These are phyloP conservation scores for Tardiomyces digboiensis DNA, from an alignment of 1,139 yeast genomes.

Conservation along the genomic window DNA sequence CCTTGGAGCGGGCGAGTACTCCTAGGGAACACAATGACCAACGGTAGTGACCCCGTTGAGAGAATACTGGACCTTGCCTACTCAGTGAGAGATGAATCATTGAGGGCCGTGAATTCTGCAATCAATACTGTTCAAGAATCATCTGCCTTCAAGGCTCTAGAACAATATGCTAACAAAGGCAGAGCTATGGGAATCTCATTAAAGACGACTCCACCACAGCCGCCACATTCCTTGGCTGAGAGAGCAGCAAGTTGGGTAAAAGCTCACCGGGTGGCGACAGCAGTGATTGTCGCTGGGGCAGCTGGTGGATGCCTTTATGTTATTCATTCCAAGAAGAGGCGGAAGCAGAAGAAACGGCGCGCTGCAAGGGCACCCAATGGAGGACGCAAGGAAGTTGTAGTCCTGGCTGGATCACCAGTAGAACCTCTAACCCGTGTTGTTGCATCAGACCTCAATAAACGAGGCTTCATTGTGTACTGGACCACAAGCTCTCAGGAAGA, in stretches of 20 bases:
- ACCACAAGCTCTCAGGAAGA: constrained; percentile 62
- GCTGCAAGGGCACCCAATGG: constrained; percentile 61
- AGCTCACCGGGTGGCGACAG: constrained; percentile 15
- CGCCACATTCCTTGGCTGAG: constrained; percentile 16
- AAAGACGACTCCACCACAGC: constrained; percentile 17
- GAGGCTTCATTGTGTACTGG: constrained; percentile 76
- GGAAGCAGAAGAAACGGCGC: constrained; percentile 6
- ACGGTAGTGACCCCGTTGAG: constrained; percentile 19
- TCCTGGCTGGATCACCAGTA: constrained; percentile 67
- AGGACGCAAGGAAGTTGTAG: constrained; percentile 63
- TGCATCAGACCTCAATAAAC: constrained; percentile 61
- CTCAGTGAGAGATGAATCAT: constrained; percentile 14
- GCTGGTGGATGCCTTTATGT: constrained; percentile 13
- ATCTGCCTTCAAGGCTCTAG: constrained; percentile 10
- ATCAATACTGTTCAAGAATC: constrained; percentile 14
- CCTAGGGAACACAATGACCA: too few relatives aligned
- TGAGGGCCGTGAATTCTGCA: constrained; percentile 14
- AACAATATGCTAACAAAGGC: neutral
- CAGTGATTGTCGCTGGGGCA: constrained; percentile 15
- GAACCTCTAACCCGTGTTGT: constrained; percentile 65
- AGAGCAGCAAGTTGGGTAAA: constrained; percentile 18
- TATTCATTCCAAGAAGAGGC: constrained; percentile 9
- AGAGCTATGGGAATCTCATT: neutral
- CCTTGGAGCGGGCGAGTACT: too few relatives aligned
- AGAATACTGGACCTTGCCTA: constrained; percentile 16